These are phyloP conservation scores for Pyrus pyrifolia DNA, from an alignment of 306 rosid genomes.

Conservation along the genomic window DNA sequence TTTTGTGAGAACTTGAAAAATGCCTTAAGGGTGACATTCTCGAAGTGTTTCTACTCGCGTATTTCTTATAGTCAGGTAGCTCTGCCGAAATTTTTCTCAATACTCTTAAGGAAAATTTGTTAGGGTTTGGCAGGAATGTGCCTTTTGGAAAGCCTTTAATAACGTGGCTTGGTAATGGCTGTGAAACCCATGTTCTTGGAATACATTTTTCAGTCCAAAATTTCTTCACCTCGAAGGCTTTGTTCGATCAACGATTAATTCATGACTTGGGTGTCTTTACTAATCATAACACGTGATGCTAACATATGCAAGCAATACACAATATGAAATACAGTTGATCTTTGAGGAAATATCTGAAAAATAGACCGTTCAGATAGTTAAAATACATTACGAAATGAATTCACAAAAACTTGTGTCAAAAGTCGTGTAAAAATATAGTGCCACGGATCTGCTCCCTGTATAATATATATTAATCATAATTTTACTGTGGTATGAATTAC, in stretches of 20 bases:
- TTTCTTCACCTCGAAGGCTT: neutral
- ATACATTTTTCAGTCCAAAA: neutral
- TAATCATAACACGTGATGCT: neutral
- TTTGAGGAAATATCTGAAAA: too few relatives aligned
- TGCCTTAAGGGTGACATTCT: too few relatives aligned
- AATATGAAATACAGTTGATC: neutral
- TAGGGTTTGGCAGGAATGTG: neutral
- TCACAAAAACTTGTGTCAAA: too few relatives aligned
- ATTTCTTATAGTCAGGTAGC: too few relatives aligned
- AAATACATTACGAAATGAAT: rapidly evolving
- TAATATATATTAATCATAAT: too few relatives aligned
- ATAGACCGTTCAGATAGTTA: too few relatives aligned
- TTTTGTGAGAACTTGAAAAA: too few relatives aligned
- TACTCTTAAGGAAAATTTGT: neutral
- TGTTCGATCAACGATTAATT: neutral
- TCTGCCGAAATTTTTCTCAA: too few relatives aligned
- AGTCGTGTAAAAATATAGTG: too few relatives aligned
- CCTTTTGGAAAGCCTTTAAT: neutral
- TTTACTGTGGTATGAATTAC: neutral
- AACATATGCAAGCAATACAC: neutral
- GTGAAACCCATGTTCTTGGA: neutral
- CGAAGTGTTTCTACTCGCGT: too few relatives aligned
- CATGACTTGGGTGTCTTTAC: neutral
- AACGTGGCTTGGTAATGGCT: neutral
- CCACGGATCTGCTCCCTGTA: too few relatives aligned